Conservation (phyloP, 768 basidiomycete genomes). For the Leccinum barrowsii region DNA sequence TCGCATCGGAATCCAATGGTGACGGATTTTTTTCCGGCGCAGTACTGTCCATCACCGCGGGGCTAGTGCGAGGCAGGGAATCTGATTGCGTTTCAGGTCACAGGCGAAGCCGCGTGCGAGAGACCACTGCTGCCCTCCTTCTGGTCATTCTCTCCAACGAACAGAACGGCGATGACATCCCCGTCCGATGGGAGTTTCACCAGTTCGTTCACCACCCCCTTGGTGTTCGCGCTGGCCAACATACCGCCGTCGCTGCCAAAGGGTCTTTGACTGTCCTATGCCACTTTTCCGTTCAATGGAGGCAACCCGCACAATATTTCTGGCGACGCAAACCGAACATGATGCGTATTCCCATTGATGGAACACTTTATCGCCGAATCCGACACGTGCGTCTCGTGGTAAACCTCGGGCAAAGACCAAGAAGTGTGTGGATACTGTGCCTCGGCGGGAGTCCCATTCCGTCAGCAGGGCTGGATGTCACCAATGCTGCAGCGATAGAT, state of each 20-base stretch:
- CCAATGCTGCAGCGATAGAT: too few species aligned
- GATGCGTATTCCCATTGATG: slow-evolving; percentile 15
- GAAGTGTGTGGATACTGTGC: too few species aligned
- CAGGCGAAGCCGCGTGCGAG: background rate
- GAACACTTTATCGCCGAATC: slow-evolving; percentile 13
- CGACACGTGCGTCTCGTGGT: background rate
- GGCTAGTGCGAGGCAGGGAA: too few species aligned
- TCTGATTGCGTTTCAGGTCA: background rate
- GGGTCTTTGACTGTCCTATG: background rate
- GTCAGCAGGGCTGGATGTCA: too few species aligned
- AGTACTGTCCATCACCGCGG: background rate
- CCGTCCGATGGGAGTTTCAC: background rate
- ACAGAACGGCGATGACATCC: slow-evolving; percentile 23
- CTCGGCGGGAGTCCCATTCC: too few species aligned
- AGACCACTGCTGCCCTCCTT: background rate
- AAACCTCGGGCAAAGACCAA: too few species aligned
- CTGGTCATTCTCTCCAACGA: too few species aligned
- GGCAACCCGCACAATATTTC: slow-evolving; percentile 21
- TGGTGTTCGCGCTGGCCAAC: background rate
- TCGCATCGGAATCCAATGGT: too few species aligned
- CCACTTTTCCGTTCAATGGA: slow-evolving; percentile 4
- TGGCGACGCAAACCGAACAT: slow-evolving; percentile 32
- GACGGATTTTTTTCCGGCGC: background rate
- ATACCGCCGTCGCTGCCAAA: background rate
- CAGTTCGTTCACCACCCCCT: background rate